phyloP scores from a whole-genome alignment of 129 eudicot genomes.

The Calendula officinalis region DNA sequence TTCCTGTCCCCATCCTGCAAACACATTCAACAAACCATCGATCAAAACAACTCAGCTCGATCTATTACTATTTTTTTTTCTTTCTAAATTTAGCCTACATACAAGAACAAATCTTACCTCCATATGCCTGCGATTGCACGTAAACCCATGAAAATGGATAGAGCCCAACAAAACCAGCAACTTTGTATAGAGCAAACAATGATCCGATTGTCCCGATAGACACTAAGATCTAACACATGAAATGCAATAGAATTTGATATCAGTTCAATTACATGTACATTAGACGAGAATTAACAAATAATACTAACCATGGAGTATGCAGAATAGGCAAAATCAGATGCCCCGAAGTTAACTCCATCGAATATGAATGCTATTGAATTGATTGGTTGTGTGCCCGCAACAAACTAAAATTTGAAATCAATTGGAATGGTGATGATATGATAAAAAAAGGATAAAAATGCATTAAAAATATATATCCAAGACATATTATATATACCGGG shows the following conservation, averaged over 20 bases:
- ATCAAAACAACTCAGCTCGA: background rate
- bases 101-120: slow-evolving; percentile 48
- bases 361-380: slow-evolving; percentile 71
- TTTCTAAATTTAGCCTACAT: background rate
- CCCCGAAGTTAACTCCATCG: slow-evolving; percentile 79
- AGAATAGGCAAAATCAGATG: slow-evolving; percentile 76
- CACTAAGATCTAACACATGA: slow-evolving; percentile 37
- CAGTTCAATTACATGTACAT: background rate
- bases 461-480: background rate
- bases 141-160: slow-evolving; percentile 65
- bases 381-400: slow-evolving; percentile 81
- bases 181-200: slow-evolving; percentile 41
- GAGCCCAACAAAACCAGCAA: slow-evolving; percentile 63
- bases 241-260: background rate
- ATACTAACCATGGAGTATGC: slow-evolving; percentile 75
- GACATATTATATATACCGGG: slow-evolving; percentile 43
- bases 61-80: background rate
- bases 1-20: slow-evolving; percentile 80
- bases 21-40: background rate
- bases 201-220: slow-evolving; percentile 50
- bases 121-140: slow-evolving; percentile 73
- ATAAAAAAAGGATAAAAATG: background rate
- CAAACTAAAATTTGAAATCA: slow-evolving; percentile 41
- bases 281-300: too few species aligned
- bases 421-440: background rate